These are phyloP conservation scores for Guyanaporus albipodus DNA, from an alignment of 768 basidiomycete species.

Conservation along the genomic window DNA sequence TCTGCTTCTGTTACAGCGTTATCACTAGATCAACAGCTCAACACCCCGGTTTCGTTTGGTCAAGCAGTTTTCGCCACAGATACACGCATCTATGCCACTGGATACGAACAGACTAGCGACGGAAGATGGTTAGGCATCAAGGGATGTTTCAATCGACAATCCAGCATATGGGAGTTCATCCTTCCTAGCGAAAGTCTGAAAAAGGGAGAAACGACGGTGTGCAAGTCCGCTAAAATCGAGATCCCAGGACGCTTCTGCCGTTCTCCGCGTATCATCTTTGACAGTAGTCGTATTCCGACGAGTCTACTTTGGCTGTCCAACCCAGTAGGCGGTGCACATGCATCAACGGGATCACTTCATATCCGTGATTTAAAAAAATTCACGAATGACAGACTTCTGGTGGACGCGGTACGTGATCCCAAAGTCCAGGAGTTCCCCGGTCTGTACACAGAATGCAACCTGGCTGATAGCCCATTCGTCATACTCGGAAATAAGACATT, in stretches of 20 bases:
- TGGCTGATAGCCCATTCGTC: conserved; percentile 43
- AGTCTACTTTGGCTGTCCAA: conserved; percentile 53
- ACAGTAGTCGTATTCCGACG: conserved; percentile 17
- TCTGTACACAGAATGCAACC: conserved; percentile 49
- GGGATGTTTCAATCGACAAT: conserved; percentile 56
- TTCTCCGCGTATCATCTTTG: conserved; percentile 49
- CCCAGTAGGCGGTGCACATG: conserved; percentile 55
- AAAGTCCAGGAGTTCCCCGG: conserved; percentile 52
- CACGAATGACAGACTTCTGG: conserved; percentile 26
- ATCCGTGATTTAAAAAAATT: conserved; percentile 34
- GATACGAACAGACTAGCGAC: conserved; percentile 56
- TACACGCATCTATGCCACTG: conserved; percentile 52
- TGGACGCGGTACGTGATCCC: conserved; percentile 42
- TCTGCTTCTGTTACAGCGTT: conserved; percentile 12
- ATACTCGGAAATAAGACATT: conserved; percentile 8
- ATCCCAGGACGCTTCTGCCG: conserved; percentile 46
- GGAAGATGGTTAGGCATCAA: conserved; percentile 57
- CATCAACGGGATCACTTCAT: conserved; percentile 51
- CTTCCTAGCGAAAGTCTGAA: conserved; percentile 18
- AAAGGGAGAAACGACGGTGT: conserved; percentile 11
- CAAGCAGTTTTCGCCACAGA: conserved; percentile 51
- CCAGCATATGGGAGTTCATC: conserved; percentile 51
- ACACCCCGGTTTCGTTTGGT: conserved; percentile 41
- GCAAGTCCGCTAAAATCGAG: conserved; percentile 34
- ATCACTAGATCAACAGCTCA: conserved; percentile 6